phyloP scores from a whole-genome alignment of 306 rosid genomes.

The Hippophae rhamnoides region DNA sequence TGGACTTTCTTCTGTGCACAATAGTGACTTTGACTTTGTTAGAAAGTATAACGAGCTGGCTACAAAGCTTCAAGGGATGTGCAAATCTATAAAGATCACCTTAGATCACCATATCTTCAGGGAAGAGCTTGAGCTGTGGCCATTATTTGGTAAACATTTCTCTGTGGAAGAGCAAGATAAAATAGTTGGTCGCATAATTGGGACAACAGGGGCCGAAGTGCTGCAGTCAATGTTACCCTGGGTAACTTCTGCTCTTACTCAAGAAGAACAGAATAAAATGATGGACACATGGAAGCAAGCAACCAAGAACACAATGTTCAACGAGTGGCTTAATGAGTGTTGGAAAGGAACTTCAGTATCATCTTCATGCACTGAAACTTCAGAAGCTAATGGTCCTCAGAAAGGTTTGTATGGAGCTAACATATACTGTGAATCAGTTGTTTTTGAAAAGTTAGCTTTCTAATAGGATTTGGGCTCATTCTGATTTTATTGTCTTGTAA shows the following conservation, averaged over 20 bases:
- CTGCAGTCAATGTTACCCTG: constrained; percentile 98
- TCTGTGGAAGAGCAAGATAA: constrained; percentile 97
- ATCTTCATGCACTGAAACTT: constrained; percentile 38
- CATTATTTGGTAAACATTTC: constrained; percentile 85
- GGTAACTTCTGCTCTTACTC: constrained; percentile 97
- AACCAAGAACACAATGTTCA: constrained; percentile 96
- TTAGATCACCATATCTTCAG: constrained; percentile 94
- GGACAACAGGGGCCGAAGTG: constrained; percentile 99
- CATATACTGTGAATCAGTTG: background rate
- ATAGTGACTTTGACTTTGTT: constrained; percentile 35
- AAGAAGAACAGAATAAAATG: constrained; percentile 94
- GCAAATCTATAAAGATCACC: constrained; percentile 84
- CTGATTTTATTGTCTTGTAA: too few relatives aligned
- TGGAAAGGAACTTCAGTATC: constrained; percentile 76
- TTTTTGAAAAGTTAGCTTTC: background rate
- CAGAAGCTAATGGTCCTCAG: constrained; percentile 39
- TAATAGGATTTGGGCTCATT: too few relatives aligned
- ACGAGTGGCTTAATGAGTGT: constrained; percentile 94
- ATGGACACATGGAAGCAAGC: constrained; percentile 99
- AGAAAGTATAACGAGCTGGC: constrained; percentile 78
- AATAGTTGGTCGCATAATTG: constrained; percentile 90
- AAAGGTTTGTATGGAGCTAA: constrained; percentile 40
- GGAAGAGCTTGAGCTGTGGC: constrained; percentile 99
- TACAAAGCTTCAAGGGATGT: constrained; percentile 99
- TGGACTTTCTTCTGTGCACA: constrained; percentile 27